Base-by-base conservation (phyloP, 176 grass and related monocot genomes). In the Avena sativa region DNA sequence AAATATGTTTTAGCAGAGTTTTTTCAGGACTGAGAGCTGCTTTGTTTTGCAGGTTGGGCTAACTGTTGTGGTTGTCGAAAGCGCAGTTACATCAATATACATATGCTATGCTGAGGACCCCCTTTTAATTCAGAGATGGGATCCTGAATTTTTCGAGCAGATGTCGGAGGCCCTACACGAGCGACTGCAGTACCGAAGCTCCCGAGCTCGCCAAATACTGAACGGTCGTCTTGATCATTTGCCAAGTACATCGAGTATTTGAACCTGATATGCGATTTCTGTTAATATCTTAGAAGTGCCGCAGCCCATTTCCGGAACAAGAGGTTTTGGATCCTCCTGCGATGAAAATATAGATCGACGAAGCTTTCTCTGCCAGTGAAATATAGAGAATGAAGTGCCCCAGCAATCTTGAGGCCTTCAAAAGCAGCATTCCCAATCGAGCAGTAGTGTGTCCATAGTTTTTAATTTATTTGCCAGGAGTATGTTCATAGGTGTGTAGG, bases 21-120 rank as follows among this genome's bases (percentile, higher is more conserved):
- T 48, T 36, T 82, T 48, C 2, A 16, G n/a, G n/a, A 65, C 52
- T 73, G 53, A 91, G 30, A 67, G 64, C 1, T 38, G 47, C 3
- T 83, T 43, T 66, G 55, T 92, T 91, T 93, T 68, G 28, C 89
- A 98, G 93, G 87, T 99, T 21, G 97, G 97, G 15, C 60, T 94
- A 63, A 91, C 93, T 52, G 97, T 96, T 59, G 97, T 99, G 48
- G 97, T 96, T 56, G 90, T 99, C 0, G 97, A 99, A 93, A 96
- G 97, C 20, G 97, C 94, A 32, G 97, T 99, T 11, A 99, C 97
- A 52, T 99, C 97, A 38, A 99, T 99, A 87, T 96, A 99, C 83
- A 94, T 99, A 83, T 99, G 94, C 81, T 99, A 91, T 59, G 97
- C 97, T 0, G 89, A 96, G 86, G 94, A 99, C 75, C 97, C 97